Evolutionary conservation across 805 yeast species (phyloP).

Genomic region (Candida anglica): DNA sequence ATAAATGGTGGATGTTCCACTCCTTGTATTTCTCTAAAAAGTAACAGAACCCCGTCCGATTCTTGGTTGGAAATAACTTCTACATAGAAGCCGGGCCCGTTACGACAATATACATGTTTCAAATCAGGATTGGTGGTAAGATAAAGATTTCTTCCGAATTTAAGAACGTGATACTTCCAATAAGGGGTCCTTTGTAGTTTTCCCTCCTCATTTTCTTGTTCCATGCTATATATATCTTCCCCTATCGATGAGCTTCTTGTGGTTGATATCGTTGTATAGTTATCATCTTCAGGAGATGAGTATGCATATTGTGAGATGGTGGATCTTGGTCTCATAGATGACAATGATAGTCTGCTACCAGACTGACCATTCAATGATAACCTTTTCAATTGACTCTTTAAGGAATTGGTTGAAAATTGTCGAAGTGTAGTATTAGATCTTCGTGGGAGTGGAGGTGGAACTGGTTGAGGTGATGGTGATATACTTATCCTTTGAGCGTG

Average conservation of each 20-base stretch:
- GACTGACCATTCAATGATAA: too few relatives aligned
- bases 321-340: neutral
- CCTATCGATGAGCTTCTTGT: neutral
- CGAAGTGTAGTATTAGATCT: too few relatives aligned
- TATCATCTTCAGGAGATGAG: neutral
- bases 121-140: slow-evolving; percentile 65
- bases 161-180: slow-evolving; percentile 64
- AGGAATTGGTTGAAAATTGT: too few relatives aligned
- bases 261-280: too few relatives aligned
- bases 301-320: neutral
- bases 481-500: too few relatives aligned
- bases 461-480: too few relatives aligned
- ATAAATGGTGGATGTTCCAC: slow-evolving; percentile 21
- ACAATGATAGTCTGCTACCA: neutral
- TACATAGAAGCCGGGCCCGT: slow-evolving; percentile 62
- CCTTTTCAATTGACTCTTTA: too few relatives aligned
- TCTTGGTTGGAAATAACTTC: slow-evolving; percentile 24
- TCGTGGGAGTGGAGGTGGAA: too few relatives aligned
- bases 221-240: neutral
- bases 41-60: slow-evolving; percentile 19
- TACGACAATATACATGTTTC: slow-evolving; percentile 54
- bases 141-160: slow-evolving; percentile 52
- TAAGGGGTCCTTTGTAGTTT: slow-evolving; percentile 28
- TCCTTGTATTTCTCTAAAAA: slow-evolving; percentile 20
- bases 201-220: neutral